These are phyloP conservation scores for Stephanodiscus triporus DNA, from an alignment of 108 stramenopile genomes.

Conservation along the genomic window DNA sequence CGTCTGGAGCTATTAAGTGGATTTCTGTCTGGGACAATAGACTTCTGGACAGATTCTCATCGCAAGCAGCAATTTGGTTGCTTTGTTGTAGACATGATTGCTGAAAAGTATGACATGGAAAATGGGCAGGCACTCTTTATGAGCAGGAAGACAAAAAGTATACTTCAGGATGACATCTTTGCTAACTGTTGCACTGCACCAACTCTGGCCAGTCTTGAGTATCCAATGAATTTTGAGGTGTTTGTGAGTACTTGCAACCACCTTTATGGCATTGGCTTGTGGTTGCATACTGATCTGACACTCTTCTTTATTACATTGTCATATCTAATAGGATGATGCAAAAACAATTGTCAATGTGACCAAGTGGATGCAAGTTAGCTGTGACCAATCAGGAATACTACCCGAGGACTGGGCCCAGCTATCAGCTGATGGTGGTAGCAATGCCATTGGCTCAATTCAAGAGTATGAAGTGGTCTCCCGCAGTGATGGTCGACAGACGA, in stretches of 20 bases:
- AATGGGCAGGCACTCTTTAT: slow-evolving; percentile 12
- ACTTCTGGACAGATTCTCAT: slow-evolving; percentile 24
- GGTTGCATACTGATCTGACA: slow-evolving; percentile 1
- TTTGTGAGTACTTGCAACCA: slow-evolving; percentile 9
- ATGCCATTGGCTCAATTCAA: no score
- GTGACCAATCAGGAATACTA: background rate
- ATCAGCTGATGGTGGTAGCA: slow-evolving; percentile 12
- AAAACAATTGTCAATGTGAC: background rate
- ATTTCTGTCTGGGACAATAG: slow-evolving; percentile 5
- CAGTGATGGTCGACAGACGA: no score
- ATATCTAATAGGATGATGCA: slow-evolving; percentile 4
- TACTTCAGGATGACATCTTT: background rate
- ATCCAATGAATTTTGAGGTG: slow-evolving; percentile 9
- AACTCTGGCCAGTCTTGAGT: slow-evolving; percentile 7
- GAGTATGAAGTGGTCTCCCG: no score
- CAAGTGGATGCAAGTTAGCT: slow-evolving; percentile 13
- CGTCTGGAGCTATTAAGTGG: background rate
- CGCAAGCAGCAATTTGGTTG: slow-evolving; percentile 8
- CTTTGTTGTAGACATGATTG: slow-evolving; percentile 19
- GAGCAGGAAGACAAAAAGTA: slow-evolving; percentile 6
- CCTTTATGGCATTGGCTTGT: background rate
- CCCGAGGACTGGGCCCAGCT: background rate
- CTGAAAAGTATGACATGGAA: slow-evolving; percentile 6
- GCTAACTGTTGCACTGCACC: background rate
- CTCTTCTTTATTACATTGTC: background rate